Evolutionary conservation across 164 flowering plant species (phyloP), one percentile per base, ranked within the genome.

Genomic region (Kalanchoe fedtschenkoi): DNA sequence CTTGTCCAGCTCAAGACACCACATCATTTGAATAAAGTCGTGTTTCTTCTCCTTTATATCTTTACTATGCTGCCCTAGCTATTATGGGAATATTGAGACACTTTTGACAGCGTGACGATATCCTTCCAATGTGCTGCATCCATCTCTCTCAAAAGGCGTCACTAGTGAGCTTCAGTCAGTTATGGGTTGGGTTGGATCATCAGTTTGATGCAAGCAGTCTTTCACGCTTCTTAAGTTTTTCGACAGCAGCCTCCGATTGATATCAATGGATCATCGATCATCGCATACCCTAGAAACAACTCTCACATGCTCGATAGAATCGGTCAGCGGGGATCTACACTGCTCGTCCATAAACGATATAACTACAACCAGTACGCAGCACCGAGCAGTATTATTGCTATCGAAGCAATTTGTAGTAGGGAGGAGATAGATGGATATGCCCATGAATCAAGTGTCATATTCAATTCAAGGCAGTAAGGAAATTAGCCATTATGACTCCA

Each of bases 401-500:
- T 51, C 24, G 17, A 51, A 26, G 32, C n/a, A 51, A 47, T 26
- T 51, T 26, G 56, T 30, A 24, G 32, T 10, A 51, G 29, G 55
- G 53, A 21, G 28, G 0, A 47, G 0, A 47, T 29, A n/a, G n/a
- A 47, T 47, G 15, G 30, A 47, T 47, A 47, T 13, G 24, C 55
- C n/a, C 55, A 47, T 47, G 55, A 22, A 47, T 22, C 29, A 47
- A 21, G 55, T 24, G 29, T 3, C 30, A n/a, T 26, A 51, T 51
- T 51, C 56, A 51, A 26, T 51, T 26, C 17, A 26, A 24, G 56
- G 56, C 24, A 51, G 13, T 24, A 19, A n/a, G 24, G 51, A 15
- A 3, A 51, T 30, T 3, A 51, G 56, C 32, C 56, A 51, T 51
- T 51, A 51, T 51, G 56, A 51, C 56, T 26, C n/a, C n/a, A 51